Base-by-base conservation (phyloP, 2,329 filamentous ascomycete genomes). In the Sphaerostilbella broomeana region DNA sequence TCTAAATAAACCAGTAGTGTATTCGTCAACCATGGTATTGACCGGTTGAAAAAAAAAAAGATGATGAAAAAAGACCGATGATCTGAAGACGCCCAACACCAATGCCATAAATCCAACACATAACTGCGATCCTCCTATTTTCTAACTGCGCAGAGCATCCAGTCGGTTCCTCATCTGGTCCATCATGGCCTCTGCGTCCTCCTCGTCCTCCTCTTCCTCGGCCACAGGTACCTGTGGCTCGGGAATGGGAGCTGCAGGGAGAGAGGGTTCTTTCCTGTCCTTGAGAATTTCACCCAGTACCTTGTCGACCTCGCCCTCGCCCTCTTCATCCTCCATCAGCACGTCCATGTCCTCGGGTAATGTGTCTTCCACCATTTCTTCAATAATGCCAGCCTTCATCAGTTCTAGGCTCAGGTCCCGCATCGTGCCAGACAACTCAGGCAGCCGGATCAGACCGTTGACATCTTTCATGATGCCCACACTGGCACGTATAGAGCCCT, bases 391-490 rank as follows among this genome's bases (percentile, higher is more conserved):
- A 3, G 92, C 90, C 68, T 88, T 94, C 62, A 95, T 84, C 50
- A 97, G 66, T 71, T 97, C 92, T 42, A 82, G 73, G 53, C 81
- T 84, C 35, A 97, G 69, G 61, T 94, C 86, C 47, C 80, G 73
- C 90, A 97, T 97, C 7, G 89, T 95, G 11, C 77, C 80, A 15
- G 83, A 86, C 46, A 97, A 70, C 50, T 95, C 85, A 9, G 92
- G 92, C 51, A 98, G 64, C 19, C 82, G 74, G 35, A 95, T 79
- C 18, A 97, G 71, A 12, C 73, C 76, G 62, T 97, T 97, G 44
- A 98, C 87, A 60, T 97, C 88, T 65, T 89, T 90, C 92, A 98
- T 97, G 51, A 98, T 89, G 30, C 86, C 84, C 7, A 90, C 89
- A 52, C 81, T 86, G 28, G 84, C 82, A 50, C 79, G 77, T 56